phyloP scores from a whole-genome alignment of 495 filamentous ascomycete genomes.

The Penicillium mononematosum region DNA sequence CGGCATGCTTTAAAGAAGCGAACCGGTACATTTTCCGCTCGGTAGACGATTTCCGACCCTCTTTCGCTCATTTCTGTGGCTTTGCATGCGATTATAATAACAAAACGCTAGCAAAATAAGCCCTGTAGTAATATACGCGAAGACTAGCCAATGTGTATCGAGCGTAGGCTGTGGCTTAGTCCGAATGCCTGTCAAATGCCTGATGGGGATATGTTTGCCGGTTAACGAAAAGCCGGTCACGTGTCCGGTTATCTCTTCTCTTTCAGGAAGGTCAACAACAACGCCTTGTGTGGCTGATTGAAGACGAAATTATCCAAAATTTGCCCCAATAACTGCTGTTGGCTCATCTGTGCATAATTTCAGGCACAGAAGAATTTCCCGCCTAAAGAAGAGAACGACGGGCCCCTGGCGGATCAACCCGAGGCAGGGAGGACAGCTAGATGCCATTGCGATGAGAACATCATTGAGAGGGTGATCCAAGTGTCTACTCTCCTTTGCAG shows the following conservation, averaged over 20 bases:
- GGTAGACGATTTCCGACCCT: slow-evolving; percentile 36
- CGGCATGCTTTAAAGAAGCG: slow-evolving; percentile 47
- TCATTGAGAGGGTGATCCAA: too few species aligned
- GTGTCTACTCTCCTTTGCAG: too few species aligned
- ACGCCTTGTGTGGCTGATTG: too few species aligned
- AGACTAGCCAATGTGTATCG: not conserved
- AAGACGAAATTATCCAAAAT: too few species aligned
- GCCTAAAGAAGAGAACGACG: too few species aligned
- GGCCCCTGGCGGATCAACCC: too few species aligned
- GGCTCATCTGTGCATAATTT: too few species aligned
- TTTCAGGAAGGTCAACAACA: not conserved
- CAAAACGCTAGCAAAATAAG: not conserved
- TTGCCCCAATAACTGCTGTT: too few species aligned
- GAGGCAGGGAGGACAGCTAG: too few species aligned
- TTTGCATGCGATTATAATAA: not conserved
- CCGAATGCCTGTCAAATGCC: not conserved
- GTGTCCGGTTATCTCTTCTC: not conserved
- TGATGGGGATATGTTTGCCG: slow-evolving; percentile 3
- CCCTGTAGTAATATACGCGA: not conserved
- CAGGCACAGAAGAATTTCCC: too few species aligned
- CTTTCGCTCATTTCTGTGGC: slow-evolving; percentile 27
- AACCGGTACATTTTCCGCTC: slow-evolving; percentile 36
- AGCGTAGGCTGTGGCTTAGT: not conserved
- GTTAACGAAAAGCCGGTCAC: not conserved
- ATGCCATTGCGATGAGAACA: too few species aligned